A percentile compares a stretch with the other conserved stretches of the same genome.
Conservation (phyloP, 345 rosid species). For the Lepidium aucheri region DNA sequence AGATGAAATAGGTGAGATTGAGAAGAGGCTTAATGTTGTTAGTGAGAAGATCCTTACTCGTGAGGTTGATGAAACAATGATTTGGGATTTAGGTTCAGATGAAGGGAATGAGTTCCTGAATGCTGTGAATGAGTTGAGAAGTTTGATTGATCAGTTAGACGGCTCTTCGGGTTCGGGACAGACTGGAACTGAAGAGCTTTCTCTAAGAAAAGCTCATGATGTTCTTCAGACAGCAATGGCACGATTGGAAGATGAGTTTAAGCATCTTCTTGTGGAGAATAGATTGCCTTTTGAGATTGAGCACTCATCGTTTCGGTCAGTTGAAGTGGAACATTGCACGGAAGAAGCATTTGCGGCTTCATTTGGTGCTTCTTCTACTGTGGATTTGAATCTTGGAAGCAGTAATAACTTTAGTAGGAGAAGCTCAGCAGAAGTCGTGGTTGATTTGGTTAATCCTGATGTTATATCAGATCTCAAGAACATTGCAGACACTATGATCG, state of each 20-base stretch:
- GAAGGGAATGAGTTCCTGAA: constrained; percentile 46
- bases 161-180: constrained; percentile 18
- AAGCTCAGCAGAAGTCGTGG: constrained; percentile 36
- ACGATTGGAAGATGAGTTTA: constrained; percentile 84
- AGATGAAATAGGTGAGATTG: constrained; percentile 32
- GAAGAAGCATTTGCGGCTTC: constrained; percentile 51
- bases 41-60: constrained; percentile 60
- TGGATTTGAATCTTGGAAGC: constrained; percentile 44
- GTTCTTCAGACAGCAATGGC: constrained; percentile 79
- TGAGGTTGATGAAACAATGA: constrained; percentile 67
- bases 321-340: constrained; percentile 48
- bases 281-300: constrained; percentile 65
- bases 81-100: constrained; percentile 56
- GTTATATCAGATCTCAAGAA: constrained; percentile 54
- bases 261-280: constrained; percentile 57
- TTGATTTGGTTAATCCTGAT: constrained; percentile 66
- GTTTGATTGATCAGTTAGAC: constrained; percentile 51
- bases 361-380: constrained; percentile 55
- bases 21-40: constrained; percentile 39
- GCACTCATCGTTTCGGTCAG: constrained; percentile 54
- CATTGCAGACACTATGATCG: constrained; percentile 66
- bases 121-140: constrained; percentile 47
- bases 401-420: constrained; percentile 41
- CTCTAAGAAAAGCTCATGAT: constrained; percentile 57
- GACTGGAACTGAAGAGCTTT: constrained; percentile 29